Conservation (phyloP, 306 rosid genomes). For the Malus asiatica region DNA sequence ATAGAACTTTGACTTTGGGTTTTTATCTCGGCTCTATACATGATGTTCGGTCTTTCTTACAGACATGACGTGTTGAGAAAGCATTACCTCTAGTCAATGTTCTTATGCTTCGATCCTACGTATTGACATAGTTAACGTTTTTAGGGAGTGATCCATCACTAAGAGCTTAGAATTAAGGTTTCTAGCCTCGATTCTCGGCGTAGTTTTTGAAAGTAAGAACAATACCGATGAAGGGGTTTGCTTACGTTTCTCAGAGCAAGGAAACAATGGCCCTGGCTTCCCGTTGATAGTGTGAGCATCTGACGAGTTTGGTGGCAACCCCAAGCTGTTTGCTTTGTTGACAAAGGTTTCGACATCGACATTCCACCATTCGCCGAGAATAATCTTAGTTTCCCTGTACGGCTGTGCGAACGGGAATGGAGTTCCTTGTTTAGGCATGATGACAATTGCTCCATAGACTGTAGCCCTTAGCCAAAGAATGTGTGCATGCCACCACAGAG, state of each 20-base stretch:
- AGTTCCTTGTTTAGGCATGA: constrained; percentile 65
- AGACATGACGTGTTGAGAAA: too few relatives aligned
- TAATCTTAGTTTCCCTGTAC: constrained; percentile 43
- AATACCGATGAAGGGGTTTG: background rate
- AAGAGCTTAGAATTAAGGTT: too few relatives aligned
- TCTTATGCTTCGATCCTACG: background rate
- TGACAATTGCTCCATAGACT: constrained; percentile 76
- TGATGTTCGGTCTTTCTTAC: background rate
- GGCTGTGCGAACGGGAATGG: constrained; percentile 73
- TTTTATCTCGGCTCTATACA: too few relatives aligned
- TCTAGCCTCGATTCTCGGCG: background rate
- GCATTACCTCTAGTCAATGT: too few relatives aligned
- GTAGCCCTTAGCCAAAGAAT: constrained; percentile 83
- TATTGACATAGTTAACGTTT: background rate
- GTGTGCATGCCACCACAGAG: constrained; percentile 91
- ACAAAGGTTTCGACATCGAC: constrained; percentile 63
- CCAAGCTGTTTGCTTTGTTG: constrained; percentile 59
- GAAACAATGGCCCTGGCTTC: constrained; percentile 87
- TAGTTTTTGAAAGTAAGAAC: too few relatives aligned
- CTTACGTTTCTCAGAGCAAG: constrained; percentile 84
- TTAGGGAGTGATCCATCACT: background rate
- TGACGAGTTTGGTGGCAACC: constrained; percentile 75
- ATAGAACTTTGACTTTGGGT: too few relatives aligned
- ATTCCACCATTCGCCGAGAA: constrained; percentile 88
- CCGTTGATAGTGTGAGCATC: constrained; percentile 95